Evolutionary conservation across 352 stramenopile species (phyloP).

Genomic region (Globisporangium iwayamae): DNA sequence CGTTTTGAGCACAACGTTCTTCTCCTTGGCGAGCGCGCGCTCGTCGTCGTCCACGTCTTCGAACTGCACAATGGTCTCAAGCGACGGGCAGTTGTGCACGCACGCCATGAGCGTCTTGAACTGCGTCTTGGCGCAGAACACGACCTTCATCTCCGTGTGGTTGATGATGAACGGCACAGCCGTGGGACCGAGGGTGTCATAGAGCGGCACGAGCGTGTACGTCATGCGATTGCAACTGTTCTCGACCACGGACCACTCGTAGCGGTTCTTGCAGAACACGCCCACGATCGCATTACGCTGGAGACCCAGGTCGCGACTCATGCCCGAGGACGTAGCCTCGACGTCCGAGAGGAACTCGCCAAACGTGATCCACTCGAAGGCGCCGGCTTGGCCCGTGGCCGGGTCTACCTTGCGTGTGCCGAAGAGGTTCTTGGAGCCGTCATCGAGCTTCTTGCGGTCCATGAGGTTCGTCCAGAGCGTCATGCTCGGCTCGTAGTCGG

Average conservation of each 20-base stretch:
- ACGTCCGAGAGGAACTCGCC: constrained; percentile 39
- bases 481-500: constrained; percentile 33
- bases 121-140: constrained; percentile 57
- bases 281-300: constrained; percentile 43
- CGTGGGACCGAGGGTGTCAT: constrained; percentile 32
- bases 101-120: constrained; percentile 35
- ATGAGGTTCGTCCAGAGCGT: constrained; percentile 56
- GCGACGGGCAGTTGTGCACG: constrained; percentile 34
- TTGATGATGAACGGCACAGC: constrained; percentile 70
- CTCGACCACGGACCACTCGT: constrained; percentile 59
- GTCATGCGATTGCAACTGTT: constrained; percentile 59
- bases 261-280: constrained; percentile 50
- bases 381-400: constrained; percentile 26
- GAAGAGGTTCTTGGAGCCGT: constrained; percentile 46
- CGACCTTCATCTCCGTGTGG: constrained; percentile 61
- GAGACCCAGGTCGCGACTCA: constrained; percentile 30
- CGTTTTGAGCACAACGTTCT: neutral
- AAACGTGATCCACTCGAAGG: constrained; percentile 53
- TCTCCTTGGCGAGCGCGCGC: neutral
- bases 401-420: constrained; percentile 41
- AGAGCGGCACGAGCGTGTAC: constrained; percentile 63
- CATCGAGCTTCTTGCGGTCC: constrained; percentile 39
- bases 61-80: constrained; percentile 52
- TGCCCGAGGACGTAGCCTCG: constrained; percentile 26
- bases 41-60: constrained; percentile 29